A percentile compares a stretch with the other conserved stretches of the same genome.
Evolutionary conservation across 176 grass and related monocot genomes (phyloP).

Genomic region (Aegilops speltoides): DNA sequence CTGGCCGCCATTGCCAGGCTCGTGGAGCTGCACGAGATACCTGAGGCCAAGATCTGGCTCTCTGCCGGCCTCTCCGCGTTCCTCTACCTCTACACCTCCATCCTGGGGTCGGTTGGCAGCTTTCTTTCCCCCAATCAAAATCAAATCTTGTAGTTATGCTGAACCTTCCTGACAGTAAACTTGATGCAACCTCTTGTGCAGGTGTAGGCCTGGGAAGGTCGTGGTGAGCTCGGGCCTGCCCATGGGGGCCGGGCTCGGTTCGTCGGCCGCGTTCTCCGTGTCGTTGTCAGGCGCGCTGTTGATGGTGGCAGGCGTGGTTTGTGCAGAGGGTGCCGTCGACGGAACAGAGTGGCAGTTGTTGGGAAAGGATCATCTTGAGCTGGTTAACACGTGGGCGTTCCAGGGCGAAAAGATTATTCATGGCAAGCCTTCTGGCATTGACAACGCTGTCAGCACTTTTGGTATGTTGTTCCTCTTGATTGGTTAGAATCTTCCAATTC

Average conservation of each 20-base stretch:
- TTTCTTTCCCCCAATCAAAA: not conserved
- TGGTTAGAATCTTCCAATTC: not conserved
- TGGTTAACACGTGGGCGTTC: slow-evolving; percentile 77
- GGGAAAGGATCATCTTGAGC: slow-evolving; percentile 49
- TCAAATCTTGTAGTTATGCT: not conserved
- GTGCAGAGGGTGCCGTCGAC: not conserved
- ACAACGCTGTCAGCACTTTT: slow-evolving; percentile 78
- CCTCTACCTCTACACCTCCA: slow-evolving; percentile 80
- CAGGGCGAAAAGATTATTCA: slow-evolving; percentile 93
- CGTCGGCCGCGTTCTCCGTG: slow-evolving; percentile 74
- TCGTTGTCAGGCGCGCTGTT: slow-evolving; percentile 64
- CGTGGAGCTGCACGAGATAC: slow-evolving; percentile 49
- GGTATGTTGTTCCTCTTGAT: slow-evolving; percentile 38
- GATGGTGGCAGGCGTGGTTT: slow-evolving; percentile 26
- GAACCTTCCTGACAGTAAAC: not conserved
- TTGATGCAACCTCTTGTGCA: slow-evolving; percentile 12
- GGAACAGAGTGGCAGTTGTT: slow-evolving; percentile 47
- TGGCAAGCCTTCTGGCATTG: slow-evolving; percentile 92
- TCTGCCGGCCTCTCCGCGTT: slow-evolving; percentile 59
- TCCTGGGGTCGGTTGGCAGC: slow-evolving; percentile 47
- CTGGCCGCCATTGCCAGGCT: slow-evolving; percentile 39
- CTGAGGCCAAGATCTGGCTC: slow-evolving; percentile 71
- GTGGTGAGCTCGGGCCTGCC: slow-evolving; percentile 72
- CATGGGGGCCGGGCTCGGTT: slow-evolving; percentile 69
- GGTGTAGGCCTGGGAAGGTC: slow-evolving; percentile 62